Evolutionary conservation across 1,284 basidiomycete genomes (phyloP).

Genomic region (Sanghuangporus baumii): DNA sequence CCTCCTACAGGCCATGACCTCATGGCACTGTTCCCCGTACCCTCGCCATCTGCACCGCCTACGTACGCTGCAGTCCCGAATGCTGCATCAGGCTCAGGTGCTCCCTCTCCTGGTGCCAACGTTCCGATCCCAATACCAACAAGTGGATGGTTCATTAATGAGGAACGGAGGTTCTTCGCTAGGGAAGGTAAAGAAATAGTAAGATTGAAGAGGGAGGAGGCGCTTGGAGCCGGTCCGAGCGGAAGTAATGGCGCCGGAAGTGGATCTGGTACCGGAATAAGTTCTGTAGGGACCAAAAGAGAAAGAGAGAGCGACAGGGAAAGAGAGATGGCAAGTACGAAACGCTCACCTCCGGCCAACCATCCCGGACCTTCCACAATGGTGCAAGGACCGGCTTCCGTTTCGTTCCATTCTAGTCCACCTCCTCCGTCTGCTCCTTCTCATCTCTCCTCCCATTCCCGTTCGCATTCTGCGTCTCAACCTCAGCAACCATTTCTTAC

Average conservation of each 20-base stretch:
- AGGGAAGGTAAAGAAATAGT: constrained; percentile 69
- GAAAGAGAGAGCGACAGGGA: background rate
- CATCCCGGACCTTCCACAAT: constrained; percentile 1
- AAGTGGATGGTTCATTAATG: constrained; percentile 60
- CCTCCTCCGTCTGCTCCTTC: background rate
- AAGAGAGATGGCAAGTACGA: background rate
- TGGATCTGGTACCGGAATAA: background rate
- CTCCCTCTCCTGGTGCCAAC: background rate
- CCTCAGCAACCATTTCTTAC: background rate
- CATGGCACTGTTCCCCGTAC: constrained; percentile 72
- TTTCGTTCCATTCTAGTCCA: background rate
- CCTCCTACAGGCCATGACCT: constrained; percentile 74
- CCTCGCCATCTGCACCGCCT: constrained; percentile 39
- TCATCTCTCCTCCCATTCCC: background rate
- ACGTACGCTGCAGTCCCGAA: background rate
- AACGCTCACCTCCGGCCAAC: constrained; percentile 49
- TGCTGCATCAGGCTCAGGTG: background rate
- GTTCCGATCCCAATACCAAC: constrained; percentile 39
- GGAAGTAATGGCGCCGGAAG: background rate
- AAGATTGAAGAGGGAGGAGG: constrained; percentile 34
- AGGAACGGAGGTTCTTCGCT: constrained; percentile 72
- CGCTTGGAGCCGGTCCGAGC: background rate
- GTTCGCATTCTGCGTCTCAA: background rate
- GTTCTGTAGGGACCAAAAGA: background rate
- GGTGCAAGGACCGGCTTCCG: background rate